Conservation (phyloP, 1,139 yeast genomes). For the Meyerozyma carpophila region DNA sequence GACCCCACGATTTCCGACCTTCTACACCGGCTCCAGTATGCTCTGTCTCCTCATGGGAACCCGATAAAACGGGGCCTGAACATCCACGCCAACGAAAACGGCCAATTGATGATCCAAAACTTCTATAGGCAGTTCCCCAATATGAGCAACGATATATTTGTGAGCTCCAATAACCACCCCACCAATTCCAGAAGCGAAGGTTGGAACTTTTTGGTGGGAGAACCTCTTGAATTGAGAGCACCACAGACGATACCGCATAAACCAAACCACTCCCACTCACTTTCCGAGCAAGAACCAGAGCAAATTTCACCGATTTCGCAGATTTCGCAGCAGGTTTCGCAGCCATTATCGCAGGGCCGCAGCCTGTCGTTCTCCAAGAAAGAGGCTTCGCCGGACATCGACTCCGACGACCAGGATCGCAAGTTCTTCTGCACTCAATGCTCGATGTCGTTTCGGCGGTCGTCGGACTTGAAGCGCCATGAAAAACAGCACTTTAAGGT, state of each 20-base stretch:
- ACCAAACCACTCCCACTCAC: no score
- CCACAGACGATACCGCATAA: constrained; percentile 3
- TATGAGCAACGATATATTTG: constrained; percentile 36
- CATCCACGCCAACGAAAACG: constrained; percentile 35
- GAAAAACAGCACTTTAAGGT: constrained; percentile 53
- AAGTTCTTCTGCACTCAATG: constrained; percentile 46
- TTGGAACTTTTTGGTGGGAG: constrained; percentile 35
- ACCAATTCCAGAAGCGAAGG: constrained; percentile 19
- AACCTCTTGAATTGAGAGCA: constrained; percentile 13
- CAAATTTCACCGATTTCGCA: no score
- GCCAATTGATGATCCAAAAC: constrained; percentile 40
- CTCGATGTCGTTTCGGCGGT: constrained; percentile 52
- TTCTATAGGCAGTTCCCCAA: constrained; percentile 42
- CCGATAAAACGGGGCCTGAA: constrained; percentile 34
- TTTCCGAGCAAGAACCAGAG: no score
- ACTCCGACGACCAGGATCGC: constrained; percentile 16
- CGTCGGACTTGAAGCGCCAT: constrained; percentile 62
- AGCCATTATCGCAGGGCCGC: no score
- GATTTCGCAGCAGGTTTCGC: no score
- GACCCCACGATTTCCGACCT: constrained; percentile 55
- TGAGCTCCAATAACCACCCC: constrained; percentile 8
- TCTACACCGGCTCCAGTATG: constrained; percentile 46
- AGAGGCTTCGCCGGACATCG: constrained; percentile 3
- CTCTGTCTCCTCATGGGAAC: constrained; percentile 49
- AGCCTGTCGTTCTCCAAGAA: constrained; percentile 4